phyloP scores from a whole-genome alignment of 2,329 filamentous ascomycete species.

The Aureobasidium sp. region DNA sequence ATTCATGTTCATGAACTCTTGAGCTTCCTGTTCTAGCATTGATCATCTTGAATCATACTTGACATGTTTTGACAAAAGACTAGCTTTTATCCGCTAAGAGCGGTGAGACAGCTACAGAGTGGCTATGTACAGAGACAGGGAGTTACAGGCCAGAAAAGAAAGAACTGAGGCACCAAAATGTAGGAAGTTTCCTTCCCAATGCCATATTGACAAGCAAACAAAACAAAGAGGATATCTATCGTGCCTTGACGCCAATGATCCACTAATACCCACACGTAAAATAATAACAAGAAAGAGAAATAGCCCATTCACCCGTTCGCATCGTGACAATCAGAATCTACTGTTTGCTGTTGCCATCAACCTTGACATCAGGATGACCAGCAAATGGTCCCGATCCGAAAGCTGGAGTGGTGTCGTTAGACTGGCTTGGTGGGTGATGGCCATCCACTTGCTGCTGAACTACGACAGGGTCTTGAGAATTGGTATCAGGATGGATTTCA shows the following conservation, averaged over 20 bases:
- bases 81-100: neutral
- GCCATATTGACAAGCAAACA: neutral
- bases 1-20: neutral
- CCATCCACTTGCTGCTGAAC: constrained; percentile 33
- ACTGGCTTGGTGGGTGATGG: constrained; percentile 36
- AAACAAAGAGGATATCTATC: constrained; percentile 10
- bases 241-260: neutral
- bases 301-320: neutral
- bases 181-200: neutral
- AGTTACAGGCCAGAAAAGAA: neutral
- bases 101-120: neutral
- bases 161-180: neutral
- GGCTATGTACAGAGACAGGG: neutral
- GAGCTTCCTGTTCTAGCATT: neutral
- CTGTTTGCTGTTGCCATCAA: neutral
- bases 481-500: constrained; percentile 45
- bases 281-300: neutral
- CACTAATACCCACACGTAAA: neutral
- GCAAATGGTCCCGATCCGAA: constrained; percentile 38
- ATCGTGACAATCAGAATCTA: neutral
- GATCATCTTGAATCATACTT: neutral
- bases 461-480: constrained; percentile 41
- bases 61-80: neutral
- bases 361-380: constrained; percentile 27
- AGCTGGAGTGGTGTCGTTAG: constrained; percentile 37